phyloP scores from a whole-genome alignment of 768 basidiomycete genomes.

The Podaxis sp. region DNA sequence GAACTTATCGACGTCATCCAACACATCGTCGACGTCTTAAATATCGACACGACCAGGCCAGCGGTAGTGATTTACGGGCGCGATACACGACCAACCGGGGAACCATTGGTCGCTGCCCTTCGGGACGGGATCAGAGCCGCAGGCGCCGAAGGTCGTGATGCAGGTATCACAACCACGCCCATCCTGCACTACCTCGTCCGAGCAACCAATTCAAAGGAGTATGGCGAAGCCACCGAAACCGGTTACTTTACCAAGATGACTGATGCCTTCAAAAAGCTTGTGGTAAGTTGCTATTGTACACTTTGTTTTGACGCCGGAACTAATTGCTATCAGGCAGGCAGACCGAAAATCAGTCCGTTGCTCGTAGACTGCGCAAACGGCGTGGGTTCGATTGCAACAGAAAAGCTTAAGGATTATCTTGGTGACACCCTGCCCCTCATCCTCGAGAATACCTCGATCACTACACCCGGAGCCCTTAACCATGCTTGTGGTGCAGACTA shows the following conservation, averaged over 20 bases:
- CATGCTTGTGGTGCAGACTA: slow-evolving; percentile 91
- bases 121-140: slow-evolving; percentile 81
- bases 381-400: slow-evolving; percentile 79
- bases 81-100: slow-evolving; percentile 91
- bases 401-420: slow-evolving; percentile 59
- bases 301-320: slow-evolving; percentile 3
- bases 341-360: slow-evolving; percentile 55
- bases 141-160: slow-evolving; percentile 65
- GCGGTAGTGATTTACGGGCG: slow-evolving; percentile 86
- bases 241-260: slow-evolving; percentile 86
- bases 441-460: slow-evolving; percentile 67
- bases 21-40: slow-evolving; percentile 55
- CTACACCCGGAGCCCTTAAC: slow-evolving; percentile 75
- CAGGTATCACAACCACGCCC: slow-evolving; percentile 90
- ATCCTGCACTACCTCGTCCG: slow-evolving; percentile 94
- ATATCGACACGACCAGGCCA: slow-evolving; percentile 79
- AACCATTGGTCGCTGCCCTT: slow-evolving; percentile 70
- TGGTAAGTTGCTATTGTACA: slow-evolving; percentile 53
- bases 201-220: slow-evolving; percentile 83
- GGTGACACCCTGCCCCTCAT: slow-evolving; percentile 59
- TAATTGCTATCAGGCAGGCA: slow-evolving; percentile 48
- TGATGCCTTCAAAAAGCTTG: slow-evolving; percentile 78
- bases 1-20: slow-evolving; percentile 71
- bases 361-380: slow-evolving; percentile 99
- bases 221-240: slow-evolving; percentile 77